These are phyloP conservation scores for Ramalina intermedia DNA, from an alignment of 495 filamentous ascomycete species.

Conservation along the genomic window DNA sequence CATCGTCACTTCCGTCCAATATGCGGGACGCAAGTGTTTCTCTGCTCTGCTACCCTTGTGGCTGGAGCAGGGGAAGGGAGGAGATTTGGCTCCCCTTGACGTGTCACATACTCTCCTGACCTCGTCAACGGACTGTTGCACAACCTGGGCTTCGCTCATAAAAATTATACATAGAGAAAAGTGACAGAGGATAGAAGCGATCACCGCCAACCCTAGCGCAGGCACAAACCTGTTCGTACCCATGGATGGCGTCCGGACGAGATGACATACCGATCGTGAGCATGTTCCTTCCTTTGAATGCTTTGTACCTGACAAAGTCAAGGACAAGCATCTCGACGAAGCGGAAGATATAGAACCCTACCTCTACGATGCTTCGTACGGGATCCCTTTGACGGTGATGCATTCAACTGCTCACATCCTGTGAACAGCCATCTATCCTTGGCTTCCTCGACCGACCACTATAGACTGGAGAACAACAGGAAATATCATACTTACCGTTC, in stretches of 20 bases:
- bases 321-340: conserved; percentile 11
- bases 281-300: not conserved
- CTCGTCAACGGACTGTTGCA: too few relatives aligned
- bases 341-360: conserved; percentile 3
- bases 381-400: not conserved
- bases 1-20: too few relatives aligned
- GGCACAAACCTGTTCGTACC: not conserved
- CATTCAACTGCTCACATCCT: not conserved
- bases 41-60: too few relatives aligned
- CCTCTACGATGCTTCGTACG: conserved; percentile 12
- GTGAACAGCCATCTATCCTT: conserved; percentile 9
- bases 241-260: conserved; percentile 15
- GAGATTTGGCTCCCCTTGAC: too few relatives aligned
- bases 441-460: conserved; percentile 14
- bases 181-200: too few relatives aligned
- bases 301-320: not conserved
- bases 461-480: conserved; percentile 23
- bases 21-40: too few relatives aligned
- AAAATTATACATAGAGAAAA: too few relatives aligned
- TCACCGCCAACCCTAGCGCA: not conserved
- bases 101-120: too few relatives aligned
- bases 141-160: too few relatives aligned
- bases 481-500: conserved; percentile 26
- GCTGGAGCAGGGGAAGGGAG: too few relatives aligned
- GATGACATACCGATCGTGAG: conserved; percentile 13